Base-by-base conservation (phyloP, 208 protist species). In the Trypanosoma cruzi region DNA sequence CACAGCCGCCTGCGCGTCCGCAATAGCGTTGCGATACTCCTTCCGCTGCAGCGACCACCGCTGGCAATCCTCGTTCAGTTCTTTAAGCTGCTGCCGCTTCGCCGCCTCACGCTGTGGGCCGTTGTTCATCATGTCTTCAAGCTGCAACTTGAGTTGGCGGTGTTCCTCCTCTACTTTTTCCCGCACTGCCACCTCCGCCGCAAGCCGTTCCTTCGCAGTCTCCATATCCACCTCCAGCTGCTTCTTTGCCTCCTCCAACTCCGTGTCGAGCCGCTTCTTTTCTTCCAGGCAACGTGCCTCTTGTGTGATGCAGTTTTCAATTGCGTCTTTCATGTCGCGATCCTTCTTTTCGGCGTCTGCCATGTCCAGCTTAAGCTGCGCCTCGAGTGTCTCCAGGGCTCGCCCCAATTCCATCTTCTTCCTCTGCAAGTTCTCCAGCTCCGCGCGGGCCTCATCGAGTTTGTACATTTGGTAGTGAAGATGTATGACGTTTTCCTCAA, bases 381-480 rank as follows among this genome's bases (percentile, higher is more conserved):
- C 50, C 54, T 95, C 92, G 26, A 88, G 85, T 37, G 83, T 70
- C 31, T 97, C 92, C 22, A 68, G 68, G 1, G 86, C 75, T 29
- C 85, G 80, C 65, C 93, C 86, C 22, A 94, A 53, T 29, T 94
- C 86, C 16, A 70, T 55, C 58, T 84, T 90, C 59, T 74, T 85
- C 36, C 89, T 73, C 28, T 77, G 85, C 66, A 93, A 63, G 28
- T 73, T 65, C 54, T 92, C 87, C 50, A 95, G 73, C 79, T 94
- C 89, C 24, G 79, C 44, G 31, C 82, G 77, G 20, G 92, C 87
- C 82, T 97, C 92, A 24, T 92, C 76, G 10, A 97, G 77, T 74
- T 97, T 97, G 75, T 95, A 97, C 73, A 82, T 87, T 61, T 94
- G 89, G 65, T 89, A 95, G 53, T 97, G 92, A 54, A 97, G 77